Base-by-base conservation (phyloP, 2,329 filamentous ascomycete species). In the Aspergillus brasiliensis region DNA sequence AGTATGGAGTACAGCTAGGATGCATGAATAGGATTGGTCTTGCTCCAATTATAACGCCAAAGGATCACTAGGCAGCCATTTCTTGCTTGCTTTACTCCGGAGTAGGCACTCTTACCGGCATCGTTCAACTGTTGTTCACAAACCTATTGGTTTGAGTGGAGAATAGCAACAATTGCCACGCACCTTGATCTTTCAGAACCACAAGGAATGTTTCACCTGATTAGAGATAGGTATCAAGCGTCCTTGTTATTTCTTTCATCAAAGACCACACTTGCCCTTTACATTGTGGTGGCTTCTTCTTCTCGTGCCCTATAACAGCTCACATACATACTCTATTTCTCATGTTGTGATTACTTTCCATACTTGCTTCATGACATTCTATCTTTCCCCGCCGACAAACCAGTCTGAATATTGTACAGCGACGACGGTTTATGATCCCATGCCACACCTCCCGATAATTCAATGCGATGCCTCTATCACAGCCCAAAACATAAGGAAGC, bases 401-500 rank as follows among this genome's bases (percentile, higher is more conserved):
- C n/a, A 27, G 4, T 25, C 25, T 27, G 37, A 28, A 19, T 25
- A 27, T 44, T 42, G 17, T 42, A 28, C 17, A 25, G 10, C n/a
- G 21, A 42, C 37, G 23, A 42, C 51, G 25, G n/a, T 37, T 52
- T 13, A 51, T 40, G 21, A n/a, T 21, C 28, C n/a, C 17, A 65
- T 66, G 62, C 51, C 58, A 13, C 58, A 55, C 11, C 51, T 62
- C 31, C 54, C 56, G 34, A 34, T 57, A 31, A 60, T 63, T 44
- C 59, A 62, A 15, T n/a, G 17, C 34, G 28, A 61, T 25, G 38
- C 48, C 23, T 48, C 49, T 51, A 4, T 52, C 34, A 38, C 62
- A 15, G 54, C 10, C 52, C 34, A 63, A 4, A 60, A 53, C 37
- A 38, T 67, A 17, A 70, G 65, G 34, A 73, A 73, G 57, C 59